Percentiles rank a stretch among this genome's conserved stretches.
Evolutionary conservation across 129 eudicot genomes (phyloP).

Genomic region (Deinandra increscens): DNA sequence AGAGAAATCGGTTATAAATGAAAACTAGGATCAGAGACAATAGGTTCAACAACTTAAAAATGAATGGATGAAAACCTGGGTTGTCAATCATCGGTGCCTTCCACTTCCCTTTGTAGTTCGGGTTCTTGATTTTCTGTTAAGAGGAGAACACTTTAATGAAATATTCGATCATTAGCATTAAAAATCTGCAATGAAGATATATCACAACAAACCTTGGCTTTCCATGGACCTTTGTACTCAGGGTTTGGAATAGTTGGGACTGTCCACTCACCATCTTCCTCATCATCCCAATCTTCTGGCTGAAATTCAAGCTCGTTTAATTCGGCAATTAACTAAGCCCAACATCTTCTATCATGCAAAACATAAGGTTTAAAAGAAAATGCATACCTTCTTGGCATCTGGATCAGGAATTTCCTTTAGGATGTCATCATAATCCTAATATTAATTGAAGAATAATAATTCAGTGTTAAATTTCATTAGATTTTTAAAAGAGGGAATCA

Average conservation of each 20-base stretch:
- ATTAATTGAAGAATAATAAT: slow-evolving; percentile 4
- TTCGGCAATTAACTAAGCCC: slow-evolving; percentile 7
- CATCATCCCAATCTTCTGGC: slow-evolving; percentile 99
- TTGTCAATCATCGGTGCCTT: slow-evolving; percentile 99
- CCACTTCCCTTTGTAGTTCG: slow-evolving; percentile 97
- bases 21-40: neutral
- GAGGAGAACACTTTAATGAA: neutral
- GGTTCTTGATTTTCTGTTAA: slow-evolving; percentile 91
- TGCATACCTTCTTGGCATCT: slow-evolving; percentile 77
- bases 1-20: neutral
- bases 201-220: slow-evolving; percentile 63
- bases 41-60: neutral
- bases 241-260: slow-evolving; percentile 94
- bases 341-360: neutral
- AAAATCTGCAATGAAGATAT: neutral
- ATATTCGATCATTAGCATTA: neutral
- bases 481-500: neutral
- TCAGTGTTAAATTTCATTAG: neutral
- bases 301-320: slow-evolving; percentile 25
- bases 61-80: slow-evolving; percentile 57
- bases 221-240: slow-evolving; percentile 98
- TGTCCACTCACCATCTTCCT: slow-evolving; percentile 99
- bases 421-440: slow-evolving; percentile 89
- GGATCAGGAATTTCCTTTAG: slow-evolving; percentile 79
- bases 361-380: neutral